phyloP scores from a whole-genome alignment of 1,284 basidiomycete species.

The Leccinum subspadiceum region DNA sequence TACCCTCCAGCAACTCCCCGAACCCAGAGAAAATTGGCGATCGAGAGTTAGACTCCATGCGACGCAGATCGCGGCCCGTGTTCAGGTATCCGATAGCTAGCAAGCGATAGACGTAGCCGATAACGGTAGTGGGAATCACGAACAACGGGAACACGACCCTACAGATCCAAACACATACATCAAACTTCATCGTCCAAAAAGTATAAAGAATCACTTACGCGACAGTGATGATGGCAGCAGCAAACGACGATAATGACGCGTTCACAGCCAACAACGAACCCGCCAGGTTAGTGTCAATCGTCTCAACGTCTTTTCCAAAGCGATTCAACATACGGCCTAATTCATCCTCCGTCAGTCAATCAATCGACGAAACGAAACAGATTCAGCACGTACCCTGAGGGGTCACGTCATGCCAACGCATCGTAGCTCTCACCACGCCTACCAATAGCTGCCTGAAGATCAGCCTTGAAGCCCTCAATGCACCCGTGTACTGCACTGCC shows the following conservation, averaged over 20 bases:
- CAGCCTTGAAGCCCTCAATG: conserved; percentile 44
- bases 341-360: neutral
- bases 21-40: conserved; percentile 66
- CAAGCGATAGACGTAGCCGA: conserved; percentile 48
- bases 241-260: conserved; percentile 68
- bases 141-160: conserved; percentile 58
- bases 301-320: conserved; percentile 53
- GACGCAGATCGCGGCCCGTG: conserved; percentile 55
- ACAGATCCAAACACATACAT: conserved; percentile 11
- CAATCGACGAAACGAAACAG: neutral
- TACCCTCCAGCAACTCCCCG: conserved; percentile 67
- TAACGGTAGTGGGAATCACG: conserved; percentile 53
- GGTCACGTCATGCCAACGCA: conserved; percentile 52
- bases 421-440: conserved; percentile 48
- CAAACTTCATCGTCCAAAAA: neutral
- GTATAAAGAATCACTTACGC: conserved; percentile 18
- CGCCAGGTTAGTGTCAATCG: conserved; percentile 43
- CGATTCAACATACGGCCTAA: conserved; percentile 52
- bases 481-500: conserved; percentile 47
- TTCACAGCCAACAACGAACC: conserved; percentile 70
- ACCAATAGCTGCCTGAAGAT: conserved; percentile 44
- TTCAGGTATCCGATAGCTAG: conserved; percentile 57
- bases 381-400: conserved; percentile 38
- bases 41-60: conserved; percentile 59
- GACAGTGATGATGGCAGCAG: conserved; percentile 39